A percentile compares a stretch with the other conserved stretches of the same genome.
Conservation (phyloP, 73 alveolate species). For the Paramecium tetraurelia region DNA sequence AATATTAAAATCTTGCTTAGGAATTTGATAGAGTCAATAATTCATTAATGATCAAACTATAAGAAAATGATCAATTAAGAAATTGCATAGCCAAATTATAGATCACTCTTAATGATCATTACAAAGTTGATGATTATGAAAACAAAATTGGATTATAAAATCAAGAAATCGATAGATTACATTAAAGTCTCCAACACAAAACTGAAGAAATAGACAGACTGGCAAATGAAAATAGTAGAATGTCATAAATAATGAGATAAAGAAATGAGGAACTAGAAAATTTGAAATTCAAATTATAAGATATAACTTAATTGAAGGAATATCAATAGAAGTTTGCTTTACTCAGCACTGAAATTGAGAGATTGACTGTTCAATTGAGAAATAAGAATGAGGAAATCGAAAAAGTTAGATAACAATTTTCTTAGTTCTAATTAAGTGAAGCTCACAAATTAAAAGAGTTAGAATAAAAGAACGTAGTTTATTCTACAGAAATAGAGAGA, state of each 20-base stretch:
- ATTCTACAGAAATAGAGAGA: conserved; percentile 32
- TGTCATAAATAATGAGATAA: not conserved
- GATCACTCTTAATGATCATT: conserved; percentile 19
- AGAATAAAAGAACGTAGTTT: conserved; percentile 1
- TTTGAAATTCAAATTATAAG: not conserved
- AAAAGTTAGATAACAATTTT: not conserved
- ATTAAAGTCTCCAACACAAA: not conserved
- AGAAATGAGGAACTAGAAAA: not conserved
- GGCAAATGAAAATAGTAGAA: not conserved
- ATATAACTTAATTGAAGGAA: not conserved
- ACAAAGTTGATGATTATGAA: conserved; percentile 35
- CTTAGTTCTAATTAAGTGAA: not conserved
- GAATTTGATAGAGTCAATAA: conserved; percentile 35
- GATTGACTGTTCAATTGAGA: conserved; percentile 12
- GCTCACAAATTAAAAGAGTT: not conserved
- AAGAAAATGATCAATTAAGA: conserved; percentile 32
- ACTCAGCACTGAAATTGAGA: conserved; percentile 10
- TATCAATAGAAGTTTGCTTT: not conserved
- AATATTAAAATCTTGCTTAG: not conserved
- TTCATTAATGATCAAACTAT: not conserved
- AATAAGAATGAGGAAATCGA: conserved; percentile 30
- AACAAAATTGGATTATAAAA: not conserved
- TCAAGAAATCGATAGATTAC: not conserved
- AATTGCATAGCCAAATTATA: not conserved
- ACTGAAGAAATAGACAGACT: not conserved